Evolutionary conservation across 164 flowering plant genomes (phyloP).

Genomic region (Vitis amurensis): DNA sequence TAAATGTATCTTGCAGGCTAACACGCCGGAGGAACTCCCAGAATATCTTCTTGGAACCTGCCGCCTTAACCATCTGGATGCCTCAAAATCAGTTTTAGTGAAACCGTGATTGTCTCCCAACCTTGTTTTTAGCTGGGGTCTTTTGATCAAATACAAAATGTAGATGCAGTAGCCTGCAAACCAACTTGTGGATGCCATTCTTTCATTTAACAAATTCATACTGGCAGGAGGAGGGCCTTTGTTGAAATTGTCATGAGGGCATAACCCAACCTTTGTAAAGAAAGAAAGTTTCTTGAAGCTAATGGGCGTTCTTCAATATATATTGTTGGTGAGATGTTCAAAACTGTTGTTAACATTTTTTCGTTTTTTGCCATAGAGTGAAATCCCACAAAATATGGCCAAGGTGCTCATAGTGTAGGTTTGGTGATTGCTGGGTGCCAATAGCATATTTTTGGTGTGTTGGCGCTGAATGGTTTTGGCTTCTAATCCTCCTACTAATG

Average conservation of each 20-base stretch:
- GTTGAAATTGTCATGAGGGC: background rate
- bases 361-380: too few relatives aligned
- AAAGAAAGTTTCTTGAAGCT: background rate
- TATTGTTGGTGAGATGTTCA: too few relatives aligned
- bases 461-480: too few relatives aligned
- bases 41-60: constrained; percentile 83
- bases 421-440: too few relatives aligned
- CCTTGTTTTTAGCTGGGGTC: background rate
- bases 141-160: background rate
- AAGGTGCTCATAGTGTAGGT: too few relatives aligned
- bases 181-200: constrained; percentile 7
- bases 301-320: too few relatives aligned
- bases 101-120: constrained; percentile 18
- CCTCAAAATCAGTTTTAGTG: constrained; percentile 56
- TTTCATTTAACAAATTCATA: constrained; percentile 13
- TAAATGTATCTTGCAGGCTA: constrained; percentile 45
- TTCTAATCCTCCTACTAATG: too few relatives aligned
- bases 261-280: constrained; percentile 10
- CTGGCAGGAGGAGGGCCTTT: background rate
- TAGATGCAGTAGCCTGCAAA: background rate
- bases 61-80: constrained; percentile 78
- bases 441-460: too few relatives aligned
- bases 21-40: constrained; percentile 80
- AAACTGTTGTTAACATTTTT: too few relatives aligned
- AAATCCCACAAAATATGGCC: too few relatives aligned